Conservation (phyloP, 2,329 filamentous ascomycete genomes). For the Epichloe hybrida region DNA sequence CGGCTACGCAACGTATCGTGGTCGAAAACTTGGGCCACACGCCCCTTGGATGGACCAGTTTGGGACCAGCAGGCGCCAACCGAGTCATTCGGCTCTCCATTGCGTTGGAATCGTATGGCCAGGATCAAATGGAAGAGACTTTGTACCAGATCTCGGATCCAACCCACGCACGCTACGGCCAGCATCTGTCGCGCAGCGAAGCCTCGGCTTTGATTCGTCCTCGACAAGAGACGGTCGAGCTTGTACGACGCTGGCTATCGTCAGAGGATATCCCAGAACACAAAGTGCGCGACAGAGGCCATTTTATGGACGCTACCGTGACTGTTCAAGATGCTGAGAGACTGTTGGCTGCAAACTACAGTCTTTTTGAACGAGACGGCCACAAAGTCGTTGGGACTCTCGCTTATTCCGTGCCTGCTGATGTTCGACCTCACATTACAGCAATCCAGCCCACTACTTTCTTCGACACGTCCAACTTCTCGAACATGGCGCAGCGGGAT, state of each 20-base stretch:
- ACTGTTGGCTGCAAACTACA: conserved; percentile 34
- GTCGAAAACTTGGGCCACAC: conserved; percentile 11
- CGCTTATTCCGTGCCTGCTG: conserved; percentile 25
- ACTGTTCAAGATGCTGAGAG: conserved; percentile 26
- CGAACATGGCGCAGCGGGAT: background rate
- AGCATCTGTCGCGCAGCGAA: conserved; percentile 33
- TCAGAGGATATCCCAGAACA: conserved; percentile 22
- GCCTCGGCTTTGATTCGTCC: conserved; percentile 36
- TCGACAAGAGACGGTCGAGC: conserved; percentile 21
- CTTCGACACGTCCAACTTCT: conserved; percentile 6
- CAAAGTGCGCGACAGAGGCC: conserved; percentile 21
- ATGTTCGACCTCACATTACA: conserved; percentile 20
- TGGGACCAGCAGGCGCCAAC: conserved; percentile 7
- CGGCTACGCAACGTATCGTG: background rate
- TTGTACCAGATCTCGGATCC: conserved; percentile 37
- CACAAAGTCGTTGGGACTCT: conserved; percentile 28
- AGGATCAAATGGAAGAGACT: conserved; percentile 25
- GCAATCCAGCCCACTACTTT: conserved; percentile 36
- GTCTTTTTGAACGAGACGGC: conserved; percentile 20
- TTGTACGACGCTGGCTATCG: conserved; percentile 32
- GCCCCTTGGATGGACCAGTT: conserved; percentile 13
- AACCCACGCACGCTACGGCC: conserved; percentile 30
- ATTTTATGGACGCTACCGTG: conserved; percentile 29
- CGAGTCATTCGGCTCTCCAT: conserved; percentile 18
- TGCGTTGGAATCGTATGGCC: conserved; percentile 14